phyloP scores from a whole-genome alignment of 306 rosid species.

The Quercus berberidifolia region DNA sequence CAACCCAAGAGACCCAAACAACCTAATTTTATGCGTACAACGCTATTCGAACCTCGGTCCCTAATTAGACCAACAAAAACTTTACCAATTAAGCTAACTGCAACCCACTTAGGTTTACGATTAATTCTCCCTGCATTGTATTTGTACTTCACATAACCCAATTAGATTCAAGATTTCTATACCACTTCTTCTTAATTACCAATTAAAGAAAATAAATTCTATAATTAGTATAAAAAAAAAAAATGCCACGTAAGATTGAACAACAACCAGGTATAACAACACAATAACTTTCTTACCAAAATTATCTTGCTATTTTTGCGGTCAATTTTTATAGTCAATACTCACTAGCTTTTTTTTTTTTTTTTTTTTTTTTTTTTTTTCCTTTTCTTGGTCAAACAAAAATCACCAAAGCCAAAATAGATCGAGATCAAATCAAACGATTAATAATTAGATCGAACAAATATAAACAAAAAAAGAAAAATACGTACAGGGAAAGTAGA shows the following conservation, averaged over 20 bases:
- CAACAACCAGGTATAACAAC: too few relatives aligned
- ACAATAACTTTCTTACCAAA: background rate
- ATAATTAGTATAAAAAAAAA: background rate
- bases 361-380: background rate
- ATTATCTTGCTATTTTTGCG: background rate
- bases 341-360: background rate
- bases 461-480: background rate
- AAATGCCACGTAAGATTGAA: background rate
- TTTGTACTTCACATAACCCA: too few relatives aligned
- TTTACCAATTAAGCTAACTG: too few relatives aligned
- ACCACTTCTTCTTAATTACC: too few relatives aligned
- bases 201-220: background rate
- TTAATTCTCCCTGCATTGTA: too few relatives aligned
- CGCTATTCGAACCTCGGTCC: too few relatives aligned
- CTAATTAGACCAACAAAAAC: too few relatives aligned
- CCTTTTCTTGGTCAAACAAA: background rate
- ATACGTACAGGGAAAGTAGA: constrained; percentile 84
- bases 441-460: background rate
- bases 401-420: background rate
- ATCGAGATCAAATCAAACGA: constrained; percentile 18
- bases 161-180: too few relatives aligned
- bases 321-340: background rate
- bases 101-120: too few relatives aligned
- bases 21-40: too few relatives aligned
- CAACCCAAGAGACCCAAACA: too few relatives aligned